These are phyloP conservation scores for Lecanicillium sp. DNA, from an alignment of 2,329 filamentous ascomycete genomes.

Conservation along the genomic window DNA sequence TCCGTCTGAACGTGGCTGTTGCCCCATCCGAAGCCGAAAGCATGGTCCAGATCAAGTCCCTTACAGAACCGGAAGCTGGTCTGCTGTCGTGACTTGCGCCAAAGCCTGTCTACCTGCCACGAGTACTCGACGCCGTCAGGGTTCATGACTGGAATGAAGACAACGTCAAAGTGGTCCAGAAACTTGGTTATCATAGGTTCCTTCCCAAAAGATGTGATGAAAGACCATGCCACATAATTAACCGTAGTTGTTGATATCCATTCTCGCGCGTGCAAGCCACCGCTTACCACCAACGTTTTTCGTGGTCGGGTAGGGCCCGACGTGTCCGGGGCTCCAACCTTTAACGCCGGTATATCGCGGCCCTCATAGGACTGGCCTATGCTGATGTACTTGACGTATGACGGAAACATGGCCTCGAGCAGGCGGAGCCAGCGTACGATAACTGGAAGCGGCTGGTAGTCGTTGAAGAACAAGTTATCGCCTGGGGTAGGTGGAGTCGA, in stretches of 20 bases:
- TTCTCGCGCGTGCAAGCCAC: conserved; percentile 87
- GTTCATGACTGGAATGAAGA: conserved; percentile 84
- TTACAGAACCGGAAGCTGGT: conserved; percentile 77
- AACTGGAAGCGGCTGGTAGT: conserved; percentile 81
- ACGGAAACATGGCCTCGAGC: conserved; percentile 82
- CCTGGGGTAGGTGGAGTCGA: conserved; percentile 25
- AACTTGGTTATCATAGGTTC: conserved; percentile 64
- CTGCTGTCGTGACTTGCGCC: conserved; percentile 87
- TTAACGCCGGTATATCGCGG: conserved; percentile 74
- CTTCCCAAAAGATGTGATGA: conserved; percentile 78
- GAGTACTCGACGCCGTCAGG: conserved; percentile 93
- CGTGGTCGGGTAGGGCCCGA: conserved; percentile 40
- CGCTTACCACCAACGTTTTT: conserved; percentile 74
- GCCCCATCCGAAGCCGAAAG: conserved; percentile 82
- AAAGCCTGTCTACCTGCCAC: conserved; percentile 85
- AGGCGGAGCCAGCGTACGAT: conserved; percentile 89
- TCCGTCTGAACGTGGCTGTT: conserved; percentile 57
- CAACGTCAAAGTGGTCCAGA: conserved; percentile 75
- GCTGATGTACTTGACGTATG: conserved; percentile 63
- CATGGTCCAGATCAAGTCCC: conserved; percentile 82
- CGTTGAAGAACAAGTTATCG: conserved; percentile 81
- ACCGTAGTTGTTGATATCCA: conserved; percentile 94
- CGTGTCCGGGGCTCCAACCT: conserved; percentile 54
- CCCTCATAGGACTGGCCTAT: conserved; percentile 87
- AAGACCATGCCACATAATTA: conserved; percentile 81